These are phyloP conservation scores for Cladosporium sp. DNA, from an alignment of 2,329 filamentous ascomycete species.

Conservation along the genomic window DNA sequence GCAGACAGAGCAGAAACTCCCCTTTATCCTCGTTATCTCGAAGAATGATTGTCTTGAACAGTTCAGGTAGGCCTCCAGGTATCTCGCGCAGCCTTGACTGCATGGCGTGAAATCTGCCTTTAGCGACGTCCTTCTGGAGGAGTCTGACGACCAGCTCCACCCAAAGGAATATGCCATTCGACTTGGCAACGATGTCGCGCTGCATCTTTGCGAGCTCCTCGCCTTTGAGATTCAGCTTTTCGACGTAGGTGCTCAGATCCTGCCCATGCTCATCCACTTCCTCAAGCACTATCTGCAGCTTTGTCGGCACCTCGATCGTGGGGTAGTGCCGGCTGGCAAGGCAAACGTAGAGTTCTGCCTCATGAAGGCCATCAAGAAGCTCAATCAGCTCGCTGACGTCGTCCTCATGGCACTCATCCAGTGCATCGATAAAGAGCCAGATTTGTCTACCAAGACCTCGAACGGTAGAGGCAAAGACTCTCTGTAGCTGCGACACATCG, in stretches of 20 bases:
- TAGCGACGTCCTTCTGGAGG: conserved; percentile 39
- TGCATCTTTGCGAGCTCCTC: conserved; percentile 25
- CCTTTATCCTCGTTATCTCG: conserved; percentile 43
- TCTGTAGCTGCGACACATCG: not conserved
- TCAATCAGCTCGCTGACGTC: conserved; percentile 36
- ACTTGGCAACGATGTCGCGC: conserved; percentile 31
- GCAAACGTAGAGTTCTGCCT: conserved; percentile 30
- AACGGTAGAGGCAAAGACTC: conserved; percentile 20
- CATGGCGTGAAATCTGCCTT: conserved; percentile 29
- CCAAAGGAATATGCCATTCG: conserved; percentile 46
- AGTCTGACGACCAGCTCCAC: conserved; percentile 43
- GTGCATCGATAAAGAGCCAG: conserved; percentile 41
- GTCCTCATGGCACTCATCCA: conserved; percentile 43
- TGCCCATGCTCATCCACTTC: conserved; percentile 30
- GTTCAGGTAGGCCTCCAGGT: conserved; percentile 38
- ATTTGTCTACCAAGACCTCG: conserved; percentile 27
- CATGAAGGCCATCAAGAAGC: conserved; percentile 33
- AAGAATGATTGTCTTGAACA: conserved; percentile 50
- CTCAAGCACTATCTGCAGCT: conserved; percentile 33
- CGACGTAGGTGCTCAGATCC: conserved; percentile 35
- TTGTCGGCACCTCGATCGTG: conserved; percentile 32
- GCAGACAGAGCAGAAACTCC: conserved; percentile 44
- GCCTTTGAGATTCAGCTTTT: conserved; percentile 26
- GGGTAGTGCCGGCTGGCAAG: conserved; percentile 46
- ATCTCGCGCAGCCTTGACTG: conserved; percentile 35